Conservation (phyloP, 352 stramenopile genomes). For the Phytophthora cactorum region DNA sequence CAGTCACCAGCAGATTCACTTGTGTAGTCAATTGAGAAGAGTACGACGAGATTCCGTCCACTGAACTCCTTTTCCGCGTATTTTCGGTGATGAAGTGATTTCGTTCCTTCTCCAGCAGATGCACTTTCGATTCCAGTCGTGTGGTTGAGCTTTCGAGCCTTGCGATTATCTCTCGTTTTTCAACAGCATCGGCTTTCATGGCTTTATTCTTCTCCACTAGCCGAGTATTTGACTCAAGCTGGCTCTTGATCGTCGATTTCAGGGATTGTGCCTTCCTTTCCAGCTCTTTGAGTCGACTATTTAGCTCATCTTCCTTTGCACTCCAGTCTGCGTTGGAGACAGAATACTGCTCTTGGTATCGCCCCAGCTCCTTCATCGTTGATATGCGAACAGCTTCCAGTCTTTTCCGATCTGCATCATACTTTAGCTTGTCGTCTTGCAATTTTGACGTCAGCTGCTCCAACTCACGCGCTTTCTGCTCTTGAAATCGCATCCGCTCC, state of each 20-base stretch:
- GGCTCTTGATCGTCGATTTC: constrained; percentile 40
- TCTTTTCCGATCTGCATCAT: constrained; percentile 9
- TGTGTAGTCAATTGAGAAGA: constrained; percentile 53
- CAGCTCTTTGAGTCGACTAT: constrained; percentile 23
- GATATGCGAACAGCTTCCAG: constrained; percentile 13
- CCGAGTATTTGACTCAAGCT: constrained; percentile 51
- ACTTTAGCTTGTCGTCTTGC: constrained; percentile 6
- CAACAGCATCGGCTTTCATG: constrained; percentile 44
- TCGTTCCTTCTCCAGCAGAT: constrained; percentile 58
- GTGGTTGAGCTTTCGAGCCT: constrained; percentile 43
- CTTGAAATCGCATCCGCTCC: constrained; percentile 9
- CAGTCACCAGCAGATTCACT: constrained; percentile 42
- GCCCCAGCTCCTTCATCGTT: constrained; percentile 12
- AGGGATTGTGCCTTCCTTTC: constrained; percentile 39
- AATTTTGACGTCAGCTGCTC: constrained; percentile 38
- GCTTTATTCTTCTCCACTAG: constrained; percentile 46
- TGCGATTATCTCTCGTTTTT: constrained; percentile 25
- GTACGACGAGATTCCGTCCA: constrained; percentile 37
- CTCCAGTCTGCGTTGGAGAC: constrained; percentile 44
- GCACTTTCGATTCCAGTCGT: constrained; percentile 53
- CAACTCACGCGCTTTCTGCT: constrained; percentile 42
- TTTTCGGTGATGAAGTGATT: constrained; percentile 45
- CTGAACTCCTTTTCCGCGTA: constrained; percentile 37
- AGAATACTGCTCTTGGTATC: constrained; percentile 35
- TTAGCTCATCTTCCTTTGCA: constrained; percentile 28